Evolutionary conservation across 768 basidiomycete genomes (phyloP), one percentile per base, ranked within the genome.

Genomic region (Tylopilus vinaceipallidus): DNA sequence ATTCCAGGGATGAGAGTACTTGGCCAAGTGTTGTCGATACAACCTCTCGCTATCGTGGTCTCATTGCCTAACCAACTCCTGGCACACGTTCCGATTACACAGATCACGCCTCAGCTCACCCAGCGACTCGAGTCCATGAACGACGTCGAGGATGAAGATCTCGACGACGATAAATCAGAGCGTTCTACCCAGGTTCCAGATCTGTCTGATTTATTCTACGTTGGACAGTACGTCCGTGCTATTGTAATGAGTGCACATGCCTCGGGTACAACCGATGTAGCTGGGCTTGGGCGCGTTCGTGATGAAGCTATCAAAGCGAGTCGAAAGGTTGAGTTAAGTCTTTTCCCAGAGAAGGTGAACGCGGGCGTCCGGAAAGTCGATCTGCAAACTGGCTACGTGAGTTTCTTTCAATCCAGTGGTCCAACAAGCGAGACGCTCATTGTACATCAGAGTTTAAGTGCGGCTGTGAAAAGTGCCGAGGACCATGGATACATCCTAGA

Each of bases 1-100:
- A 70, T 75, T 37, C 73, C 83, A 30, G 95, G 94, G 32, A 94
- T 92, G 80, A 92, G 85, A 63, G 78, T 98, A 19, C 73, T 98
- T 30, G 86, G 84, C n/a, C 88, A 93, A 71, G 79, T 99, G 44
- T 78, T 91, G 57, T 80, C 87, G 23, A 80, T 98, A 45, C 83
- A 91, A 53, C 90, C 95, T 11, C 82, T 99, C 30, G 88, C 91
- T 38, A 78, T 99, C 51, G 79, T 98, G 50, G 75, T 98, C 24
- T 98, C 95, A 16, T 77, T 99, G n/a, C 95, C 97, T 16, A 91
- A 95, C 60, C 95, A 98, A 70, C 82, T 99, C 33, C 80, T 90
- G 57, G 97, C 82, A 9, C 93, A 99, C 69, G 78, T 98, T 29
- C 95, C 95, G 20, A 91, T 99, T 55, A 98, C 95, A 34, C 86